A percentile compares a stretch with the other conserved stretches of the same genome.
Evolutionary conservation across 495 filamentous ascomycete species (phyloP).

Genomic region (Jackrogersella minutella): DNA sequence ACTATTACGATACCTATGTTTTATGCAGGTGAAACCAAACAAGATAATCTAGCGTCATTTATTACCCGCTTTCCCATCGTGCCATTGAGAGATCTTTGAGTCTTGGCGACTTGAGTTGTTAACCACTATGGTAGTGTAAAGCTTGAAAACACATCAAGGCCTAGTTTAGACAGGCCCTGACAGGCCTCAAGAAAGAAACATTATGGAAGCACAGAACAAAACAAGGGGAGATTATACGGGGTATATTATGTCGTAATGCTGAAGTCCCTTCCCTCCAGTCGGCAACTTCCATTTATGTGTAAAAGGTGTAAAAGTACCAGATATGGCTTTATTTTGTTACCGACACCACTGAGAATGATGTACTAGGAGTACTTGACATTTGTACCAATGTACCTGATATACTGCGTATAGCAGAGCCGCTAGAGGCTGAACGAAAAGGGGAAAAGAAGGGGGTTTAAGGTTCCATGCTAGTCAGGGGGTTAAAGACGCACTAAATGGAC

Average conservation of each 20-base stretch:
- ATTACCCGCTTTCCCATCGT: constrained; percentile 12
- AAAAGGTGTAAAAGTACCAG: constrained; percentile 7
- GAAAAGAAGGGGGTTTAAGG: constrained; percentile 29
- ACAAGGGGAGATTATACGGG: constrained; percentile 36
- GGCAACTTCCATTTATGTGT: constrained; percentile 12
- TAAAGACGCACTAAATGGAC: constrained; percentile 28
- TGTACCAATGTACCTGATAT: too few relatives aligned
- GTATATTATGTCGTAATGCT: constrained; percentile 29
- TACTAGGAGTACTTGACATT: too few relatives aligned
- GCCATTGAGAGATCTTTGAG: constrained; percentile 9
- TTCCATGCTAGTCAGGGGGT: constrained; percentile 31
- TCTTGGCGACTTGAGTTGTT: background rate
- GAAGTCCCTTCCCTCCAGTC: background rate
- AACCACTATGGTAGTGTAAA: too few relatives aligned
- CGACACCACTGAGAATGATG: too few relatives aligned
- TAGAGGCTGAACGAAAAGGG: constrained; percentile 31
- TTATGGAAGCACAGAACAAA: constrained; percentile 24
- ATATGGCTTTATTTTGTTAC: too few relatives aligned
- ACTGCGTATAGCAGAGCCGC: constrained; percentile 29
- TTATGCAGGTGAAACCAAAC: constrained; percentile 31
- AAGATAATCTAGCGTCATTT: background rate
- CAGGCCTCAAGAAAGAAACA: constrained; percentile 21
- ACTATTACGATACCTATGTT: constrained; percentile 1
- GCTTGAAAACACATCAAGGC: constrained; percentile 8
- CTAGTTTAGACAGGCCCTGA: background rate